Evolutionary conservation across 371 early-diverging fungal genomes (phyloP), one percentile per base, ranked within the genome.

Genomic region (Amoeboaphelidium occidentale): DNA sequence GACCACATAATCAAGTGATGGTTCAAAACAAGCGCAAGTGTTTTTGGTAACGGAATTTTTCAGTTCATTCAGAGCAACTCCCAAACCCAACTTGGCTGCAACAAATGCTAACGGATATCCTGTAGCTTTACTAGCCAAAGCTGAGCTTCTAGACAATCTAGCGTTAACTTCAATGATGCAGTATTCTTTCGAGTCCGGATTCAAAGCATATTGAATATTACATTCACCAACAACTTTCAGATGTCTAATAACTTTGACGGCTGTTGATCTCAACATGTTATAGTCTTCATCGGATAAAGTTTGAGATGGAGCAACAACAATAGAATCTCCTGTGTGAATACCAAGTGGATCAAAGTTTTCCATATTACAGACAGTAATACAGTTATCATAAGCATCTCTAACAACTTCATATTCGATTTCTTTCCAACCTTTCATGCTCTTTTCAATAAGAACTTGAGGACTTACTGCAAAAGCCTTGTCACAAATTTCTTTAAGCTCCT

Each of bases 351-450:
- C 92, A 71, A 92, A 89, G 78, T 92, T 92, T 63, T 92, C 90
- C 90, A 89, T 92, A 73, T 92, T 92, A 68, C 92, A 92, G 46
- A 92, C 86, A 24, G 92, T 88, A 54, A 92, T 84, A 65, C 93
- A 92, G 70, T 92, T 92, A 67, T 92, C 75, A 46, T 73, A 70
- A 48, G 78, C 72, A 65, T 92, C 93, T 59, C 93, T 80, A 39
- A 92, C 88, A n/a, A 92, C 90, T 64, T 92, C 93, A 60, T 92
- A 92, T 63, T 92, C 93, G 50, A 92, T 73, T 63, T 91, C 92
- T 64, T 92, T 89, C 90, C 93, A 92, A 20, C 93, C 93, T 64
- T 84, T 84, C 88, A 92, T 87, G n/a, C 79, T 78, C 54, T 73
- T 65, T 56, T 92, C 90, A 42, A 92, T 79, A 49, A 92, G 70